A percentile compares a stretch with the other conserved stretches of the same genome.
These are phyloP conservation scores for Hemerocallis citrina DNA, from an alignment of 106 monocot genomes.

Conservation along the genomic window DNA sequence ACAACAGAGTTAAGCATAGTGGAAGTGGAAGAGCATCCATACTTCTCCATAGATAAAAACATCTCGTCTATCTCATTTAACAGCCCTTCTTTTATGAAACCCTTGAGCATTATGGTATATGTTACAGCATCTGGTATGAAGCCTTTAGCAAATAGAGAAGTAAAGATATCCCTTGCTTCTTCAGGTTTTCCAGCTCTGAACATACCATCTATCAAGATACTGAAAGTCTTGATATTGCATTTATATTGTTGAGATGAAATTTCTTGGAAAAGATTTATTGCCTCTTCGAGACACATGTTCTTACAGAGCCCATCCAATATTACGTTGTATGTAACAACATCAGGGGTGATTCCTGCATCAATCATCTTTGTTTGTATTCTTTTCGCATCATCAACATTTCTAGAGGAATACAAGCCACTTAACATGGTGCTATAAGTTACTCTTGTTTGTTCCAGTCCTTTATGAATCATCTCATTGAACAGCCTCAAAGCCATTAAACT, in stretches of 20 bases:
- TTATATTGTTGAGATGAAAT: background rate
- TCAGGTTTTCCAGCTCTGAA: conserved; percentile 7
- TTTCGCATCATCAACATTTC: conserved; percentile 11
- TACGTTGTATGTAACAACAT: conserved; percentile 7
- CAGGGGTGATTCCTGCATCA: conserved; percentile 1
- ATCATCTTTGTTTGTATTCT: conserved; percentile 5
- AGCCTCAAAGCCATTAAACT: conserved; percentile 3
- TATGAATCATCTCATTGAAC: conserved; percentile 5
- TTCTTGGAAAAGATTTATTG: conserved; percentile 4
- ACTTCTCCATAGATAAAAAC: conserved; percentile 9
- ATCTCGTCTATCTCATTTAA: conserved; percentile 9
- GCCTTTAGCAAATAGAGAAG: background rate
- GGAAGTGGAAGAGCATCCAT: conserved; percentile 3
- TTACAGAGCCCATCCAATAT: conserved; percentile 23
- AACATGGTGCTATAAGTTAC: conserved; percentile 11
- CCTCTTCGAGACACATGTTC: conserved; percentile 14
- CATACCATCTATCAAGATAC: conserved; percentile 13
- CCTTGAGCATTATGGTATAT: conserved; percentile 10
- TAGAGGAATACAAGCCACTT: conserved; percentile 4
- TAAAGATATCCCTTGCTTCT: conserved; percentile 14
- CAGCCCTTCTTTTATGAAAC: conserved; percentile 17
- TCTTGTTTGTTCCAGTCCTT: conserved; percentile 2
- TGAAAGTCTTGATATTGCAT: conserved; percentile 2
- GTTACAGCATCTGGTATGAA: conserved; percentile 14
- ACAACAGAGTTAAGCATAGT: conserved; percentile 9